Conservation (phyloP, 2,329 filamentous ascomycete species). For the Phaeoacremonium minimum region DNA sequence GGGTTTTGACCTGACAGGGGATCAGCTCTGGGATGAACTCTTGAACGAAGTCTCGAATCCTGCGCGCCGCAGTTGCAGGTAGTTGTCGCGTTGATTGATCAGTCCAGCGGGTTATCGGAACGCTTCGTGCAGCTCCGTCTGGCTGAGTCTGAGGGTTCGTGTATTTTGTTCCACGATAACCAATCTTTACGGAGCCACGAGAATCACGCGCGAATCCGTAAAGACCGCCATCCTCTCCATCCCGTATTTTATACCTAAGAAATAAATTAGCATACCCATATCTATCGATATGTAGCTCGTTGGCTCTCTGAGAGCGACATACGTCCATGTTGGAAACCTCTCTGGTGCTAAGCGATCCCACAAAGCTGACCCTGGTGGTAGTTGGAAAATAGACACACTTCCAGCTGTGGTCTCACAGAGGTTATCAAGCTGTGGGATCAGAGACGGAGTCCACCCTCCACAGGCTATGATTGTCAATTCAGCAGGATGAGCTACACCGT, state of each 20-base stretch:
- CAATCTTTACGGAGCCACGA: constrained; percentile 19
- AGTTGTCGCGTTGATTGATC: too few species aligned
- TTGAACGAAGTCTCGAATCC: too few species aligned
- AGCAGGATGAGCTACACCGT: constrained; percentile 26
- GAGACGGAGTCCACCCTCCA: constrained; percentile 36
- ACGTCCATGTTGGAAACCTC: constrained; percentile 25
- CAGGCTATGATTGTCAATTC: constrained; percentile 31
- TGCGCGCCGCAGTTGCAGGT: too few species aligned
- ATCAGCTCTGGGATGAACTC: too few species aligned
- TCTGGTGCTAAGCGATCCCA: constrained; percentile 33
- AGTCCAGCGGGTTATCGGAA: constrained; percentile 32
- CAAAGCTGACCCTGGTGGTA: constrained; percentile 30
- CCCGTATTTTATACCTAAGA: constrained; percentile 11
- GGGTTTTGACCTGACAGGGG: too few species aligned
- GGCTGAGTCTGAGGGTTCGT: constrained; percentile 31
- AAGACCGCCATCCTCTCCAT: constrained; percentile 15
- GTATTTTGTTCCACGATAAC: constrained; percentile 22
- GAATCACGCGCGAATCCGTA: constrained; percentile 20
- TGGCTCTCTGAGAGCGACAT: too few species aligned
- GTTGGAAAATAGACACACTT: constrained; percentile 34
- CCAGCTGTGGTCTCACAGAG: constrained; percentile 44
- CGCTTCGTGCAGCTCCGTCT: constrained; percentile 30
- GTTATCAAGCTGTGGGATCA: constrained; percentile 32
- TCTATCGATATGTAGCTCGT: too few species aligned
- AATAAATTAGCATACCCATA: too few species aligned